phyloP scores from a whole-genome alignment of 352 stramenopile species.

The Globisporangium camurandrum region DNA sequence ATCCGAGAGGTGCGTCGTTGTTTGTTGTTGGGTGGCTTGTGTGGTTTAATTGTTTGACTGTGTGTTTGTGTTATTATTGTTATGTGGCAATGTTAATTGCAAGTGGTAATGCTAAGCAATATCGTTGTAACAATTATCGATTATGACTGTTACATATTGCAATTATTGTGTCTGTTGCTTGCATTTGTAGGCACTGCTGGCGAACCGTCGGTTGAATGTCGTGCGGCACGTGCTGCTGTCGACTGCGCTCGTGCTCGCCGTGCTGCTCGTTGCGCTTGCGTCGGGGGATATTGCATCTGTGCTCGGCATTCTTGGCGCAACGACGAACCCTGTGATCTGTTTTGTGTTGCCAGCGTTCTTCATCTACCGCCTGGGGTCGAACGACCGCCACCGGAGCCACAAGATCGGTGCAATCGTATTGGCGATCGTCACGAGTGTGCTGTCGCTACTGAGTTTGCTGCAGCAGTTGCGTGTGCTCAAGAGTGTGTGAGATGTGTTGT shows the following conservation, averaged over 20 bases:
- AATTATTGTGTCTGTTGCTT: not conserved
- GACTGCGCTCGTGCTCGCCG: constrained; percentile 22
- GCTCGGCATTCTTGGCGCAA: constrained; percentile 74
- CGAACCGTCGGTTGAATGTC: constrained; percentile 39
- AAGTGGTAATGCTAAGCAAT: too few species aligned
- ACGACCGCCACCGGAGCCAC: constrained; percentile 23
- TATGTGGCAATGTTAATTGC: too few species aligned
- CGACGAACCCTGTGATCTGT: constrained; percentile 84
- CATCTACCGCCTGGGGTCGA: constrained; percentile 38
- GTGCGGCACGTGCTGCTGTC: constrained; percentile 46
- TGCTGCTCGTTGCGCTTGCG: constrained; percentile 56
- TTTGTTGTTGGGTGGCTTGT: not conserved
- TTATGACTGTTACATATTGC: not conserved
- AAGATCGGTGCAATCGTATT: constrained; percentile 38
- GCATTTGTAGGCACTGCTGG: constrained; percentile 23
- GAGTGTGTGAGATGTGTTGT: too few species aligned
- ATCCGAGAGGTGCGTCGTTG: constrained; percentile 43
- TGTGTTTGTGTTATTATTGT: too few species aligned
- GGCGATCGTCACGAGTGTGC: constrained; percentile 30
- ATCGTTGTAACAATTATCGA: not conserved
- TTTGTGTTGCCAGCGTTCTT: constrained; percentile 85
- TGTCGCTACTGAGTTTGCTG: constrained; percentile 53
- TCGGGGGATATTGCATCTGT: constrained; percentile 78
- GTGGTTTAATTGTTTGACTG: too few species aligned
- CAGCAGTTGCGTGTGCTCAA: constrained; percentile 25